These are phyloP conservation scores for Eucalyptus polyanthemos DNA, from an alignment of 345 rosid species.

Conservation along the genomic window DNA sequence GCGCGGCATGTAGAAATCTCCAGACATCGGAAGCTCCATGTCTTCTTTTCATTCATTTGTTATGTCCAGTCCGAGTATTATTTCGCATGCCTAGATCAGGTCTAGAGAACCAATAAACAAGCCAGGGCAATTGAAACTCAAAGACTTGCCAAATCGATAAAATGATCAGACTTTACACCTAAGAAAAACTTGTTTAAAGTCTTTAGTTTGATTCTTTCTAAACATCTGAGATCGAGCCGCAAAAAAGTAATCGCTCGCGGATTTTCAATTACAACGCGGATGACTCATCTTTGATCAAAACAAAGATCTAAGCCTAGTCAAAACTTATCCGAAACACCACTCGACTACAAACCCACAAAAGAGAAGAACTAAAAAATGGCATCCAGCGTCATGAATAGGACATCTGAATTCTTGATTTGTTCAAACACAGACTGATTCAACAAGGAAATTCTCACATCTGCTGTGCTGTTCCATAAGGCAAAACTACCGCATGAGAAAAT, in stretches of 20 bases:
- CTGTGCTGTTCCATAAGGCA: neutral
- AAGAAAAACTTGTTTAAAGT: neutral
- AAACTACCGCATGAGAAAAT: neutral
- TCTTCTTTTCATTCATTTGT: neutral
- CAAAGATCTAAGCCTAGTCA: neutral
- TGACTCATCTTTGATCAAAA: neutral
- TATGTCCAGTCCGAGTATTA: neutral
- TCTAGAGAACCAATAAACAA: neutral
- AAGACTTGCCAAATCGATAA: neutral
- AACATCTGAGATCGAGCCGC: neutral
- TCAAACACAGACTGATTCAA: neutral
- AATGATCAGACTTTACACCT: neutral
- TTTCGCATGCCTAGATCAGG: neutral
- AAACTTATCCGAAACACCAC: neutral
- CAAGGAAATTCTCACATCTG: neutral
- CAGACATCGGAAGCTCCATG: neutral
- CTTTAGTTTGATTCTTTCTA: neutral
- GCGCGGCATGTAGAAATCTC: neutral
- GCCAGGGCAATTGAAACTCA: neutral
- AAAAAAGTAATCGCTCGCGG: accelerated
- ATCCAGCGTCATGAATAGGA: neutral
- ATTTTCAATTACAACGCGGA: neutral
- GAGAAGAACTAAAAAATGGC: neutral
- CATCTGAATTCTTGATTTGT: neutral
- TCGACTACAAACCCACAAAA: neutral